Evolutionary conservation across 176 grass and related monocot species (phyloP).

Genomic region (Bonia amplexicaulis): DNA sequence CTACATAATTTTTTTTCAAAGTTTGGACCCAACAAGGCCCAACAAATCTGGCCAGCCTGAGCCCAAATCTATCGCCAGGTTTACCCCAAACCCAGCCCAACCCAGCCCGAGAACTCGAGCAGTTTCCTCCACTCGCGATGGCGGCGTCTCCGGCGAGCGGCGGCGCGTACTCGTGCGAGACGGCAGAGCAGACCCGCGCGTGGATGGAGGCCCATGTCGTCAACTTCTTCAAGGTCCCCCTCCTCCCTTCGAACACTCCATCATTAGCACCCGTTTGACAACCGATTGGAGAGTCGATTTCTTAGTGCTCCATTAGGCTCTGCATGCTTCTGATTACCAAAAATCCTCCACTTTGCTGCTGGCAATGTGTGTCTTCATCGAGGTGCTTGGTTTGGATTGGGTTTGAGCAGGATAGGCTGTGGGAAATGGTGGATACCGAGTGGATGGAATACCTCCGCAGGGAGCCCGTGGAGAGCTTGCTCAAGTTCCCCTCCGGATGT

Average conservation of each 20-base stretch:
- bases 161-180: slow-evolving; percentile 52
- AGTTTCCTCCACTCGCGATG: slow-evolving; percentile 8
- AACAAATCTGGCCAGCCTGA: background rate
- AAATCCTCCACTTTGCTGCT: background rate
- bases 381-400: background rate
- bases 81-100: background rate
- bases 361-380: background rate
- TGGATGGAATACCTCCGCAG: slow-evolving; percentile 81
- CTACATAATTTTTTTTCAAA: background rate
- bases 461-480: slow-evolving; percentile 57
- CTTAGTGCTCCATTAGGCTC: background rate
- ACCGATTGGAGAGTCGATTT: background rate
- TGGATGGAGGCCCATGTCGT: slow-evolving; percentile 95
- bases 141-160: slow-evolving; percentile 35
- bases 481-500: slow-evolving; percentile 63
- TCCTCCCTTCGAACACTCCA: background rate
- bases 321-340: background rate
- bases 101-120: background rate
- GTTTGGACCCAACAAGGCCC: background rate
- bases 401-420: slow-evolving; percentile 56
- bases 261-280: background rate
- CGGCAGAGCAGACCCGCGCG: slow-evolving; percentile 52
- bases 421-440: slow-evolving; percentile 69
- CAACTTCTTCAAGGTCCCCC: slow-evolving; percentile 91
- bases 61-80: background rate